Percentiles rank a stretch among this genome's conserved stretches.
These are phyloP conservation scores for Nicotiana benthamiana DNA, from an alignment of 257 asterid genomes.

Conservation along the genomic window DNA sequence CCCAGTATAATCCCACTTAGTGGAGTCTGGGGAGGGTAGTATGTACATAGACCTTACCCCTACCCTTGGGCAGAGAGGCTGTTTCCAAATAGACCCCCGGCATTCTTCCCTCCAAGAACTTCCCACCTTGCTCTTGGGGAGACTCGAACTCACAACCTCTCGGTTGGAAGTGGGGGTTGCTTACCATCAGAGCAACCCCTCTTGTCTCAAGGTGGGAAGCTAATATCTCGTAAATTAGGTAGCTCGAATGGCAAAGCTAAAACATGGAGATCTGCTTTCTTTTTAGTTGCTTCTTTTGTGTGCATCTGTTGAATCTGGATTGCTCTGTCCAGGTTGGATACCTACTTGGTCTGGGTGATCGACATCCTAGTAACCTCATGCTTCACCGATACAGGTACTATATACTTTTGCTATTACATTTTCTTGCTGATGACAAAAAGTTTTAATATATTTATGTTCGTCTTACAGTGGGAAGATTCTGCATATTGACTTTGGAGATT, in stretches of 20 bases:
- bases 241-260: background rate
- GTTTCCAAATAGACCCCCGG: no score
- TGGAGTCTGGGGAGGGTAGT: no score
- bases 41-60: no score
- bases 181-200: no score
- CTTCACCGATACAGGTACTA: constrained; percentile 81
- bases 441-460: constrained; percentile 8
- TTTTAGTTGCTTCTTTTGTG: constrained; percentile 1
- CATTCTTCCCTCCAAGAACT: no score
- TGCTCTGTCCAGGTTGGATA: constrained; percentile 72
- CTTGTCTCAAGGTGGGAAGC: no score
- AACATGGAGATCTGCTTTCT: background rate
- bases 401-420: background rate
- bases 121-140: no score
- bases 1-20: no score
- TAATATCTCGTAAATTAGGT: background rate
- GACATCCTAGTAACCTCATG: constrained; percentile 99
- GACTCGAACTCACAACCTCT: no score
- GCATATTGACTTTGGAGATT: constrained; percentile 99
- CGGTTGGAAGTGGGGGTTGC: no score
- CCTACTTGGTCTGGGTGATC: constrained; percentile 96
- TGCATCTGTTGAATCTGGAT: constrained; percentile 3
- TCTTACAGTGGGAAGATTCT: constrained; percentile 84
- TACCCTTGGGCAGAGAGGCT: no score
- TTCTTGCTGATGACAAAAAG: constrained; percentile 5